phyloP scores from a whole-genome alignment of 768 basidiomycete genomes.

The Crucibulum laeve region DNA sequence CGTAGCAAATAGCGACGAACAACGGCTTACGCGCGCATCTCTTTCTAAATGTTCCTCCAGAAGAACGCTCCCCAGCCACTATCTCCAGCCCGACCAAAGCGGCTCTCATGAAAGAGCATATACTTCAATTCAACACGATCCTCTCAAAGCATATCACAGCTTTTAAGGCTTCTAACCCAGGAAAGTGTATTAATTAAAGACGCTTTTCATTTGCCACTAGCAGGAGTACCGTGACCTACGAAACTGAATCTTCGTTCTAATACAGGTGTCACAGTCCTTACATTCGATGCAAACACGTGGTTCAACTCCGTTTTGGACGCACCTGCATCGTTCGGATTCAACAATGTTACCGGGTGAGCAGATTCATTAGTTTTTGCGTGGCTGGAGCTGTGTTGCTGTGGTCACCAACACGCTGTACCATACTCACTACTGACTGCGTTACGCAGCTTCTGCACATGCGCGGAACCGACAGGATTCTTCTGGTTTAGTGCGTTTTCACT shows the following conservation, averaged over 20 bases:
- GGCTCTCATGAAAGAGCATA: constrained; percentile 30
- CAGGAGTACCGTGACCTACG: not conserved
- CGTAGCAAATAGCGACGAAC: constrained; percentile 30
- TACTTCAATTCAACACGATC: constrained; percentile 36
- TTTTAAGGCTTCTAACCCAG: constrained; percentile 33
- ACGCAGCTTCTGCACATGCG: constrained; percentile 45
- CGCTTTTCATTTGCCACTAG: not conserved
- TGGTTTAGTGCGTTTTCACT: constrained; percentile 42
- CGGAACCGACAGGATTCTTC: constrained; percentile 38
- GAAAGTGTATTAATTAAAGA: constrained; percentile 9
- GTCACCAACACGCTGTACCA: not conserved
- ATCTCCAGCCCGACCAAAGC: constrained; percentile 29
- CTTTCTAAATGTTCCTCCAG: constrained; percentile 55
- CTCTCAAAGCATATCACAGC: constrained; percentile 27
- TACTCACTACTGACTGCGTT: not conserved
- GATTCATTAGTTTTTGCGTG: not conserved
- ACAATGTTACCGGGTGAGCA: constrained; percentile 41
- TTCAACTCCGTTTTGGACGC: constrained; percentile 42
- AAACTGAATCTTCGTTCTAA: not conserved
- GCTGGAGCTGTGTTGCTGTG: not conserved
- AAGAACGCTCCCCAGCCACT: constrained; percentile 39
- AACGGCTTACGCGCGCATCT: constrained; percentile 41
- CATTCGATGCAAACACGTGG: constrained; percentile 48
- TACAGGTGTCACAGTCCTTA: constrained; percentile 33
- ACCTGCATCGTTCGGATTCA: constrained; percentile 37